Evolutionary conservation across 208 protist species (phyloP), one percentile per base, ranked within the genome.

Genomic region (Endotrypanum monterogeii): DNA sequence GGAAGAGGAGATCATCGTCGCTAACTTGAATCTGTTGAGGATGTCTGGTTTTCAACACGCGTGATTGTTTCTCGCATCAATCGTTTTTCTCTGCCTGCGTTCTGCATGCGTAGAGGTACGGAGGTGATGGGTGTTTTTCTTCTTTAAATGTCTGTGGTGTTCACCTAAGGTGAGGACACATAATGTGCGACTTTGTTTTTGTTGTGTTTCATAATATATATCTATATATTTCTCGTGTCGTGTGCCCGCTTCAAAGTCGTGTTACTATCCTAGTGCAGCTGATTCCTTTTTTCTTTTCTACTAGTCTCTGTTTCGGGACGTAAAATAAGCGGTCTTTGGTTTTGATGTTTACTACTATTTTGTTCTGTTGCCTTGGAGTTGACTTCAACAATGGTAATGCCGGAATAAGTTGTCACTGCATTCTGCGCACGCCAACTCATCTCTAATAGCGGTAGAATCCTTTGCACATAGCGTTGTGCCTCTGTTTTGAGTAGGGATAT

Each of bases 1-100:
- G 1, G 79, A 76, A 32, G 79, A 84, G 8, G 70, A 85, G 5
- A 78, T 78, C 30, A 83, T 87, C 71, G 79, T 83, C 8, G 83
- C 76, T 32, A 80, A 78, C 25, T 58, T 80, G 55, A 80, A 80
- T 18, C 63, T 73, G 1, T 62, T 54, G 25, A 20, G 32, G 46
- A 80, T 80, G 69, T 25, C 35, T 28, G 28, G 8, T 41, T 8
- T 41, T 28, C 50, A 56, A 55, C 11, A 41, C 9, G 30, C 18
- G 28, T 70, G 48, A 70, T 20, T 20, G 48, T 32, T n/a, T 70
- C 50, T 55, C 66, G 3, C 3, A 54, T 68, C 41, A 25, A n/a
- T 6, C 6, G 41, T 39, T 3, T 28, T n/a, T 52, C 44, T 73
- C 32, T 73, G 44, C 44, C 65, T 28, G 23, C 32, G 18, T 28